Conservation (phyloP, 73 alveolate genomes). For the Blepharisma japonicum region DNA sequence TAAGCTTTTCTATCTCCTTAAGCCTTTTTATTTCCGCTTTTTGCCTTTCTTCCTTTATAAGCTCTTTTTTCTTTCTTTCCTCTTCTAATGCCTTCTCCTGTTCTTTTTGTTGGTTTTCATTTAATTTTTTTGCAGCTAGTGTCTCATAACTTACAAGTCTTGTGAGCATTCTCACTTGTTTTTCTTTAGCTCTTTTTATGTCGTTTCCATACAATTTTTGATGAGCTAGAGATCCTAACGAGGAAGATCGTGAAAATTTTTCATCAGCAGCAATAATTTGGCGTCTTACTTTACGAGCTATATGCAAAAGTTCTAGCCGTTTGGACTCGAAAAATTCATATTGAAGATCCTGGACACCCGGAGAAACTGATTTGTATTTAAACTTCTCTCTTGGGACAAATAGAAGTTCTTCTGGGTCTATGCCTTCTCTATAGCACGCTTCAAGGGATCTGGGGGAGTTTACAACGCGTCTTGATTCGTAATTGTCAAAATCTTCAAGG, state of each 20-base stretch:
- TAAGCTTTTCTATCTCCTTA: neutral
- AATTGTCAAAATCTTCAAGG: neutral
- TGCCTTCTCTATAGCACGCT: conserved; percentile 30
- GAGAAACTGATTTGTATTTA: no score
- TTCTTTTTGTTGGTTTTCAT: neutral
- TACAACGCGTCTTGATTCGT: neutral
- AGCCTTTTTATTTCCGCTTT: neutral
- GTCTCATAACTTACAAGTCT: conserved; percentile 1
- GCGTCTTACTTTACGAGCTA: neutral
- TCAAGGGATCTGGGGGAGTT: conserved; percentile 33
- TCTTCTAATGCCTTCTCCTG: neutral
- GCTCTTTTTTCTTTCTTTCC: neutral
- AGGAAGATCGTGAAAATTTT: neutral
- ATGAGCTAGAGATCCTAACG: neutral
- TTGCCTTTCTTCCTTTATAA: neutral
- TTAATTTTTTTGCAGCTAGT: neutral
- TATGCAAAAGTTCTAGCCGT: neutral
- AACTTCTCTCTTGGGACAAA: conserved; percentile 8
- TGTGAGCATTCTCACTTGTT: neutral
- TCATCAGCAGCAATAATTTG: neutral
- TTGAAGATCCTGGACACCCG: neutral
- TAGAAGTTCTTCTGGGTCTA: conserved; percentile 31
- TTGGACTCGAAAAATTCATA: conserved; percentile 19
- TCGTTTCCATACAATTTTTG: neutral
- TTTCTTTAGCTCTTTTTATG: conserved; percentile 9